phyloP scores from a whole-genome alignment of 805 yeast genomes.

The Kodamaea nitidulidarum region DNA sequence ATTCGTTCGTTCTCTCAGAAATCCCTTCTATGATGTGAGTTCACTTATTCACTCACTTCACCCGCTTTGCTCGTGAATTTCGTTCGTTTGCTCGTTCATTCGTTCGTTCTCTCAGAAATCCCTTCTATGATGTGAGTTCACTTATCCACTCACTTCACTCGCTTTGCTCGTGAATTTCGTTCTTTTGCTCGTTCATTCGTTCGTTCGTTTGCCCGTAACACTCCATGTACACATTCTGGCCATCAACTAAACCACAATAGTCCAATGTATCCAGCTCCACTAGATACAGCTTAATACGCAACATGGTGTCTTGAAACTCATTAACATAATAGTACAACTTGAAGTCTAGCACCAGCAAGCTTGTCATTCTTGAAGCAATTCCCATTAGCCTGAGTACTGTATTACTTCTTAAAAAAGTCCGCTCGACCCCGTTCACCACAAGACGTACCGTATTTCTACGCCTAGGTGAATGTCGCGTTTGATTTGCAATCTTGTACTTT shows the following conservation, averaged over 20 bases:
- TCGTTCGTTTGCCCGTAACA: too few species aligned
- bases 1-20: too few species aligned
- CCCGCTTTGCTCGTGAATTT: too few species aligned
- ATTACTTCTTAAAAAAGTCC: constrained; percentile 21
- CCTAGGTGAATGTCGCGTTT: neutral
- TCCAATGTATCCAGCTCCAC: constrained; percentile 23
- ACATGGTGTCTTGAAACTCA: constrained; percentile 15
- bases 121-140: too few species aligned
- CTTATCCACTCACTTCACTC: too few species aligned
- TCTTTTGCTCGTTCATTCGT: too few species aligned
- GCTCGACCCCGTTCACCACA: constrained; percentile 7
- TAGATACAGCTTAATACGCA: constrained; percentile 16
- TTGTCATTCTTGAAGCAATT: constrained; percentile 16
- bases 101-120: too few species aligned
- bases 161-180: too few species aligned
- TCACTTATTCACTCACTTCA: too few species aligned
- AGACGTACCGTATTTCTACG: neutral
- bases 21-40: too few species aligned
- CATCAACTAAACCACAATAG: constrained; percentile 18
- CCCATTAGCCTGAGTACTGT: constrained; percentile 36
- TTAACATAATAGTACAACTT: constrained; percentile 23
- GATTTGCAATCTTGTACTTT: constrained; percentile 28
- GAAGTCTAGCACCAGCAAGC: constrained; percentile 21
- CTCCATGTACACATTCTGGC: constrained; percentile 21
- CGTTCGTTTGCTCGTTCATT: too few species aligned